Conservation (phyloP, 371 early-diverging fungal genomes). For the Cokeromyces recurvatus region DNA sequence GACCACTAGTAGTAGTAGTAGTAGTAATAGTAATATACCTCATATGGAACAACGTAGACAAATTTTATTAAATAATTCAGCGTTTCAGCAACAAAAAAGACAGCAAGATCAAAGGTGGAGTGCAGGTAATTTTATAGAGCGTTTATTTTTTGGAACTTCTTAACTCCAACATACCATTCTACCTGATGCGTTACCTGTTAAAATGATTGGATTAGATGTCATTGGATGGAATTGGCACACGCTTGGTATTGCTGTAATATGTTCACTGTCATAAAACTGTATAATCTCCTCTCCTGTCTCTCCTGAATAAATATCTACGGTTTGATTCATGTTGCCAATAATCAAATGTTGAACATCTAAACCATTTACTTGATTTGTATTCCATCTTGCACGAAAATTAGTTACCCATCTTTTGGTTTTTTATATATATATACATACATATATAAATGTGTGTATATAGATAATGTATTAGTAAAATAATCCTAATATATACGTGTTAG, state of each 20-base stretch:
- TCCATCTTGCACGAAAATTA: constrained; percentile 70
- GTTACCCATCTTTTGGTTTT: constrained; percentile 68
- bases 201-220: constrained; percentile 20
- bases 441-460: no score
- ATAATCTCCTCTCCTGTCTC: constrained; percentile 49
- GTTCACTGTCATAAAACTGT: constrained; percentile 44
- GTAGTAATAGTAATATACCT: constrained; percentile 5
- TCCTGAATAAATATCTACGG: constrained; percentile 59
- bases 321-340: constrained; percentile 69
- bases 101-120: constrained; percentile 7
- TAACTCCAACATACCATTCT: constrained; percentile 36
- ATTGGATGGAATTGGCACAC: constrained; percentile 65
- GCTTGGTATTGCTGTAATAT: constrained; percentile 65
- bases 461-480: neutral
- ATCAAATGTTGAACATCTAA: constrained; percentile 43
- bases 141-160: no score
- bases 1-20: no score
- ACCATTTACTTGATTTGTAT: constrained; percentile 31
- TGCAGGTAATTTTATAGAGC: constrained; percentile 4
- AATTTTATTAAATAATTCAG: constrained; percentile 11
- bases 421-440: neutral
- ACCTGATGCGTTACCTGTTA: constrained; percentile 41
- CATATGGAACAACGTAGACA: constrained; percentile 17
- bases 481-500: no score
- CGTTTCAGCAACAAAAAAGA: constrained; percentile 6